Base-by-base conservation (phyloP, 2,329 filamentous ascomycete species). In the Epichloe bromicola region DNA sequence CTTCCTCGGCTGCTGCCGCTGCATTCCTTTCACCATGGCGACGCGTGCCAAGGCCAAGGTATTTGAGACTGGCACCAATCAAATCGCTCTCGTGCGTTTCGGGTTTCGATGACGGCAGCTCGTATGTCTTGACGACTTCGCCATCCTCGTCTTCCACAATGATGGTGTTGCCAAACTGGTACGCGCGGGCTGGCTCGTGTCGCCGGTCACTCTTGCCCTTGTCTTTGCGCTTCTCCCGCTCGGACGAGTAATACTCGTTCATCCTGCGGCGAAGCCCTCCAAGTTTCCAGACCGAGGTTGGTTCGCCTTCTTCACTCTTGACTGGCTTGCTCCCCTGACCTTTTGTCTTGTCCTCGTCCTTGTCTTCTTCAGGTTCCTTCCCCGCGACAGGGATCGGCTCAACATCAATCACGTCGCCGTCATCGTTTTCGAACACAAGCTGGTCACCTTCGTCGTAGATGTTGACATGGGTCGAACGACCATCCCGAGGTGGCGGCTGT, bases 141-240 rank as follows among this genome's bases (percentile, higher is more conserved):
- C 87, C 87, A 58, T 90, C 83, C 64, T 86, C 85, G 55, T 94
- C 86, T 68, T 94, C 87, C 15, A 94, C 85, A 62, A 94, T 91
- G 56, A 94, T 88, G 42, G 78, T 90, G 63, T 88, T 90, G 55
- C 88, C 88, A 61, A 88, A 91, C 57, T 90, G 86, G 63, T 90
- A 94, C 5, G 87, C 87, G 46, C 84, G 74, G n/a, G 88, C 88
- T 12, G 86, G 85, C 51, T 85, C 85, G 57, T 81, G 76, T 56
- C 72, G 77, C 49, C 78, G 74, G 38, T 83, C 78, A 3, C 71
- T 63, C 64, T 82, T 81, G 41, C 72, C 72, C 59, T 83, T 85
- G 15, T 73, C 72, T 58, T 83, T 85, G 20, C 80, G 75, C 59
- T 80, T 78, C 46, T 78, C 69, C 44, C 82, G 67, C 57, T 88